These are phyloP conservation scores for Aeminium ludgeri DNA, from an alignment of 495 filamentous ascomycete genomes.

Conservation along the genomic window DNA sequence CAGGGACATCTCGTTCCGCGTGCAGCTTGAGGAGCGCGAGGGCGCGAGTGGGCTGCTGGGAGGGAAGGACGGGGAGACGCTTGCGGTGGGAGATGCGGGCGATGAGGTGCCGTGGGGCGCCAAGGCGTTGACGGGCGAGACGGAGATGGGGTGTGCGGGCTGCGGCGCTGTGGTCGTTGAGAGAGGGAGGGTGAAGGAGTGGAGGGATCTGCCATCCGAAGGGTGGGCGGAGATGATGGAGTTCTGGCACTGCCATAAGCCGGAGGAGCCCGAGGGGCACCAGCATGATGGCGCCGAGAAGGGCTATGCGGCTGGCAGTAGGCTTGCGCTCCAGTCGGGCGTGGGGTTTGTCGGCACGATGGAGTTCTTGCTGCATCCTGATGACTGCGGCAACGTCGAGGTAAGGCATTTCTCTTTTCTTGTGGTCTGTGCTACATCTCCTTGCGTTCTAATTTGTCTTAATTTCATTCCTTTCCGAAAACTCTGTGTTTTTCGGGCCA, in stretches of 20 bases:
- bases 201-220: slow-evolving; percentile 90
- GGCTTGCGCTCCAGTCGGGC: slow-evolving; percentile 42
- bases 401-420: slow-evolving; percentile 33
- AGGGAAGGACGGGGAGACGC: slow-evolving; percentile 11
- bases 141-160: slow-evolving; percentile 43
- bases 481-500: not conserved
- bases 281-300: slow-evolving; percentile 32
- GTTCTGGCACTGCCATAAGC: slow-evolving; percentile 99
- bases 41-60: not conserved
- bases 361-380: slow-evolving; percentile 50
- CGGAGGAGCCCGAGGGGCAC: slow-evolving; percentile 25
- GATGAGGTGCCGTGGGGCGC: slow-evolving; percentile 59
- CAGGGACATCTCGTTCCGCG: slow-evolving; percentile 48
- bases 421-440: slow-evolving; percentile 7
- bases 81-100: slow-evolving; percentile 20
- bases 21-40: slow-evolving; percentile 38
- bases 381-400: slow-evolving; percentile 44
- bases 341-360: slow-evolving; percentile 65
- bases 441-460: not conserved
- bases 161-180: slow-evolving; percentile 38
- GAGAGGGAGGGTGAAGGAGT: slow-evolving; percentile 33
- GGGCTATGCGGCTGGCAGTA: slow-evolving; percentile 60
- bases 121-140: slow-evolving; percentile 34
- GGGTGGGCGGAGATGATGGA: slow-evolving; percentile 99
- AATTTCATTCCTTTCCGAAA: not conserved